Evolutionary conservation across 306 rosid species (phyloP).

Genomic region (Amphicarpaea edgeworthii): DNA sequence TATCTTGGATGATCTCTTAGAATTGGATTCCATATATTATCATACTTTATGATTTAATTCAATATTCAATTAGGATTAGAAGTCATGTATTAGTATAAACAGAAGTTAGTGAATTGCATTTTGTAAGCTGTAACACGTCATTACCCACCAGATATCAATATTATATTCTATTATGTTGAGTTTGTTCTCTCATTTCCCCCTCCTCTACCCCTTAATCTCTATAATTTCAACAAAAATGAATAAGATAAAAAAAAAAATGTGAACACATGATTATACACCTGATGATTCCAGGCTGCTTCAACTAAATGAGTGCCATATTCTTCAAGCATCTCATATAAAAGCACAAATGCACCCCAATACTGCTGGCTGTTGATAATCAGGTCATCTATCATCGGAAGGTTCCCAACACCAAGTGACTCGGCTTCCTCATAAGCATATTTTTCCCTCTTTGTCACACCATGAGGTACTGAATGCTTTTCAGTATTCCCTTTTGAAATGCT

Average conservation of each 20-base stretch:
- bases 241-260: constrained; percentile 22
- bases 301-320: constrained; percentile 97
- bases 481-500: constrained; percentile 46
- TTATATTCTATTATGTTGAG: neutral
- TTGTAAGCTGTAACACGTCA: neutral
- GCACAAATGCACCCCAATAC: constrained; percentile 86
- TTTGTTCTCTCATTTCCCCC: neutral
- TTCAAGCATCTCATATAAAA: constrained; percentile 96
- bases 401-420: constrained; percentile 83
- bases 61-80: neutral
- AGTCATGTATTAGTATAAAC: neutral
- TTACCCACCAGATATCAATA: constrained; percentile 8
- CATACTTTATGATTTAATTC: constrained; percentile 22
- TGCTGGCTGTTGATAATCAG: constrained; percentile 60
- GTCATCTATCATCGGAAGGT: constrained; percentile 57
- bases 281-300: constrained; percentile 99
- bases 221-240: constrained; percentile 17
- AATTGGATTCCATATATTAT: constrained; percentile 5
- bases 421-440: constrained; percentile 91
- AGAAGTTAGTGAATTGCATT: constrained; percentile 8
- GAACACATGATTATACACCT: constrained; percentile 57
- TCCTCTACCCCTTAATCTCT: neutral
- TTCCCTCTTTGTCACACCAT: constrained; percentile 77
- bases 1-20: neutral
- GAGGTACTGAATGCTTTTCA: constrained; percentile 51